Conservation (phyloP, 176 grass and related monocot species). For the Oryza punctata region DNA sequence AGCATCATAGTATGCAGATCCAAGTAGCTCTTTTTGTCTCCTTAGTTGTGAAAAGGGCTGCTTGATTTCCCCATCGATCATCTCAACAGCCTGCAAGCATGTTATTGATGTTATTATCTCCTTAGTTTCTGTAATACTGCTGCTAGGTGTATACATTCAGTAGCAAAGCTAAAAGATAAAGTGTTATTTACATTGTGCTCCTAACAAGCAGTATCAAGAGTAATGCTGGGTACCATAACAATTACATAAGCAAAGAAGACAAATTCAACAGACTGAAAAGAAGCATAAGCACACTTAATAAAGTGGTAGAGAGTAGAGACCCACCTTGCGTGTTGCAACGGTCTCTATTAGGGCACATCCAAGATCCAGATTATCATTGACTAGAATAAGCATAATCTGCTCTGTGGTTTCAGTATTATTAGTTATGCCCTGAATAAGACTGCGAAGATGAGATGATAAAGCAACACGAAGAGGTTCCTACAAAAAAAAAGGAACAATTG, state of each 20-base stretch:
- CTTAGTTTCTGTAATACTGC: background rate
- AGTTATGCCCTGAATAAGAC: conserved; percentile 77
- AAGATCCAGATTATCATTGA: conserved; percentile 96
- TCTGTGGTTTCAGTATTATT: conserved; percentile 72
- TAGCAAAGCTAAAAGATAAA: conserved; percentile 1
- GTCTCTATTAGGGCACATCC: conserved; percentile 95
- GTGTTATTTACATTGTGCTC: background rate
- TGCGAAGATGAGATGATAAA: conserved; percentile 79
- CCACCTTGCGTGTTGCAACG: conserved; percentile 89
- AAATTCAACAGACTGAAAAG: background rate
- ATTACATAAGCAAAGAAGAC: background rate
- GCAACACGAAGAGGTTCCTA: conserved; percentile 93
- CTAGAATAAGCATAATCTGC: conserved; percentile 81
- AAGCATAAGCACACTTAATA: conserved; percentile 14
- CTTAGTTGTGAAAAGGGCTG: conserved; percentile 70
- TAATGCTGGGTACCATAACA: conserved; percentile 21
- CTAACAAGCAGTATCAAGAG: background rate
- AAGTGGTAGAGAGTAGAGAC: conserved; percentile 27
- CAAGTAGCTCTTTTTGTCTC: conserved; percentile 77
- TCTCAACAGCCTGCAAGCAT: conserved; percentile 71
- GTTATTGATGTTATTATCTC: conserved; percentile 16
- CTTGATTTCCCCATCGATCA: conserved; percentile 87
- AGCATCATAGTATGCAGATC: conserved; percentile 84
- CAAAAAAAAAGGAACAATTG: conserved; percentile 22
- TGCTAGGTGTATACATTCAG: background rate